Percentiles rank a stretch among this genome's conserved stretches.
Conservation (phyloP, 164 flowering plant genomes). For the Brasenia schreberi region DNA sequence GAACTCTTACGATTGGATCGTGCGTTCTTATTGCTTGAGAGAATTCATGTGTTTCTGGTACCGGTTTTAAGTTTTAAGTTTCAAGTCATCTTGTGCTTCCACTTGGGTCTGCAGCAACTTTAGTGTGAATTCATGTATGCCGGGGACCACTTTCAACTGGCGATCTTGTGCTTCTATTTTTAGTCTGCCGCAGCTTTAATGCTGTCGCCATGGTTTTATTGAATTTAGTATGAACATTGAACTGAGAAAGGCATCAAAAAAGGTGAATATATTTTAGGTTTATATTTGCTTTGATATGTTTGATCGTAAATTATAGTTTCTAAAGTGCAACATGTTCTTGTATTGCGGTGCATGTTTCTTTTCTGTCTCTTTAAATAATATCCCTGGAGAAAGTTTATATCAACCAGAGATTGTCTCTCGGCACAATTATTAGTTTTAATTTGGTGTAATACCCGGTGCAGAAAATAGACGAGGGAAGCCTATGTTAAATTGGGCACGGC, state of each 20-base stretch:
- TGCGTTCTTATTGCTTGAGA: too few species aligned
- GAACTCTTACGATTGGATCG: too few species aligned
- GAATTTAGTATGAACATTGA: neutral
- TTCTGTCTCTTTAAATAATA: neutral
- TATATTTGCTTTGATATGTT: neutral
- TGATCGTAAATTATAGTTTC: neutral
- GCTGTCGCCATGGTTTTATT: neutral
- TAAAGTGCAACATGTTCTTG: neutral
- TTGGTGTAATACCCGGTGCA: constrained; percentile 14
- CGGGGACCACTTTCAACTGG: too few species aligned
- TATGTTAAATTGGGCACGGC: constrained; percentile 76
- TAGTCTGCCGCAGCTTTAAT: neutral
- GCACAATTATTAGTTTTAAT: neutral
- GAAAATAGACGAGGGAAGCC: constrained; percentile 77
- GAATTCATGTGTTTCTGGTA: too few species aligned
- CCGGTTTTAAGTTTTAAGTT: too few species aligned
- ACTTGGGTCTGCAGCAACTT: too few species aligned
- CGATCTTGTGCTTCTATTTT: too few species aligned
- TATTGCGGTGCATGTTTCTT: neutral
- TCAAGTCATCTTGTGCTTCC: too few species aligned
- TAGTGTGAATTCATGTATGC: too few species aligned
- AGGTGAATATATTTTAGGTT: neutral
- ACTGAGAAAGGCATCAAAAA: neutral
- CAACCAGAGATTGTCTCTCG: neutral
- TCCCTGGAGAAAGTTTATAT: neutral